Percentiles rank a stretch among this genome's conserved stretches.
Conservation (phyloP, 2,329 filamentous ascomycete species). For the Magnaporthales sp. region DNA sequence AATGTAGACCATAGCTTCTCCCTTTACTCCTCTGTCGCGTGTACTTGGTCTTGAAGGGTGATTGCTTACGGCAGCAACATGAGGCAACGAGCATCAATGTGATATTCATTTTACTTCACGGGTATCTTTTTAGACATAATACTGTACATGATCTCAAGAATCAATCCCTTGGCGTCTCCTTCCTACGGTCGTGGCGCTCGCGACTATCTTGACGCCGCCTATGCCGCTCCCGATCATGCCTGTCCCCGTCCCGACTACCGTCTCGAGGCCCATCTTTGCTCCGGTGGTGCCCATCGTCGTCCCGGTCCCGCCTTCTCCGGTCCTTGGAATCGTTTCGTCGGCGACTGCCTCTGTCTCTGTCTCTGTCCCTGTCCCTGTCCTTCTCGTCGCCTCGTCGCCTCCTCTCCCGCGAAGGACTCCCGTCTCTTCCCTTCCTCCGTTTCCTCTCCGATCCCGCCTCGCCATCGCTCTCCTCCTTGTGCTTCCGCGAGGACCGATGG, state of each 20-base stretch:
- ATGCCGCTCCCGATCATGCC: constrained; percentile 12
- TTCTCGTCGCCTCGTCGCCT: constrained; percentile 25
- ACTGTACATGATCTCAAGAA: background rate
- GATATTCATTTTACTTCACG: background rate
- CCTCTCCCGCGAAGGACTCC: constrained; percentile 17
- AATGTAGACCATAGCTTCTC: no score
- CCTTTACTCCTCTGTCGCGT: background rate
- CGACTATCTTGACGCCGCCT: background rate
- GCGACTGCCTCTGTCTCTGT: constrained; percentile 11
- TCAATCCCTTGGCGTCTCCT: background rate
- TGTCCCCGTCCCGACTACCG: constrained; percentile 16
- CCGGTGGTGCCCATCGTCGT: constrained; percentile 11
- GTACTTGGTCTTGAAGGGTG: background rate
- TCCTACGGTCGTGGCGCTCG: background rate
- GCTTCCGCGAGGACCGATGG: constrained; percentile 37
- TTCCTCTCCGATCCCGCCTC: constrained; percentile 12
- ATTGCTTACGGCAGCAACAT: background rate
- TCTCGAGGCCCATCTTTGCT: constrained; percentile 12
- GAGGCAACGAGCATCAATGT: background rate
- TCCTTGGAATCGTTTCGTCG: constrained; percentile 2
- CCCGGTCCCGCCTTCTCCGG: constrained; percentile 13
- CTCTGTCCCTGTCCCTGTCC: constrained; percentile 9
- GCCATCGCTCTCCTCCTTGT: constrained; percentile 19
- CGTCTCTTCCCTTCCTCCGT: constrained; percentile 16
- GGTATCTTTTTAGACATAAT: background rate